These are phyloP conservation scores for Tetrahymena thermophila DNA, from an alignment of 73 alveolate species.

Conservation along the genomic window DNA sequence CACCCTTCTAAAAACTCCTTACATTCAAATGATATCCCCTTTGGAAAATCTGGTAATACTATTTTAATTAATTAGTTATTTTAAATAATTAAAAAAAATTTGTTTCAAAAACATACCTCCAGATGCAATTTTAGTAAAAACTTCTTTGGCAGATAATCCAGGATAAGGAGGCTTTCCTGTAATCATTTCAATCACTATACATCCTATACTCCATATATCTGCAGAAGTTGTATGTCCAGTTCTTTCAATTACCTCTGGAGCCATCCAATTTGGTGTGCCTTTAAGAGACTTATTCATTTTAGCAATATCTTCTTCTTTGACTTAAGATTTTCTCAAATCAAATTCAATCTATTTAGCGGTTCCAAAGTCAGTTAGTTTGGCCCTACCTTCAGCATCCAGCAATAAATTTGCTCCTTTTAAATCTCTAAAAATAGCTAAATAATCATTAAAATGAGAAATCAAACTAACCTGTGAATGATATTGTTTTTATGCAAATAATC, in stretches of 20 bases:
- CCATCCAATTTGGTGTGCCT: slow-evolving; percentile 96
- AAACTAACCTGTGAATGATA: slow-evolving; percentile 52
- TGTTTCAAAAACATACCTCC: not conserved
- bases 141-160: not conserved
- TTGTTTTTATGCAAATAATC: slow-evolving; percentile 76
- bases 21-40: not conserved
- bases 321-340: slow-evolving; percentile 1
- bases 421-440: slow-evolving; percentile 54
- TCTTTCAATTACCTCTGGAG: slow-evolving; percentile 89
- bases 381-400: slow-evolving; percentile 51
- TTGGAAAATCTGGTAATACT: not conserved
- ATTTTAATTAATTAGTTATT: not conserved
- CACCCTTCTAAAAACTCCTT: not conserved
- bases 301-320: not conserved
- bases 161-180: slow-evolving; percentile 82
- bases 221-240: slow-evolving; percentile 69
- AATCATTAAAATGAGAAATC: not conserved
- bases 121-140: not conserved
- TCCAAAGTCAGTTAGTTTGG: slow-evolving; percentile 73
- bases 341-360: slow-evolving; percentile 25
- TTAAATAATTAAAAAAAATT: not conserved
- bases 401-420: slow-evolving; percentile 91
- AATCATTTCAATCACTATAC: slow-evolving; percentile 87
- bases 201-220: slow-evolving; percentile 94
- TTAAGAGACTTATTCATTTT: slow-evolving; percentile 66